phyloP scores from a whole-genome alignment of 371 early-diverging fungal species.

The Nematocida parisii region DNA sequence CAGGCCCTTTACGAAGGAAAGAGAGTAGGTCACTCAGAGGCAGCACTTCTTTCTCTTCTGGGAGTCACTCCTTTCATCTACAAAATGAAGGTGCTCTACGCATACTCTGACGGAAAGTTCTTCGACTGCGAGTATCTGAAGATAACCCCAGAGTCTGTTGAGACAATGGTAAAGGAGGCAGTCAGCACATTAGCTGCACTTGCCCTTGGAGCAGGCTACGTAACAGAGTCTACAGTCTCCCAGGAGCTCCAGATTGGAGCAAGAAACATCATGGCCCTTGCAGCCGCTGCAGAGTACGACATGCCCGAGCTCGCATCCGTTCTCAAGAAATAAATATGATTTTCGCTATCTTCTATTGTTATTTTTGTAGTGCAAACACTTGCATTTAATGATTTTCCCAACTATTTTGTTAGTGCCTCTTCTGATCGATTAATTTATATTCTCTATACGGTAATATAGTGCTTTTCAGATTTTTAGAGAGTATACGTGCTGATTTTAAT shows the following conservation, averaged over 20 bases:
- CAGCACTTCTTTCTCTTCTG: conserved; percentile 93
- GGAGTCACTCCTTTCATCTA: conserved; percentile 99
- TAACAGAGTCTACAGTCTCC: conserved; percentile 89
- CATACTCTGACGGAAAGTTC: conserved; percentile 85
- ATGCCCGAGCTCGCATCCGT: conserved; percentile 29
- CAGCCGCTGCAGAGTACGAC: conserved; percentile 80
- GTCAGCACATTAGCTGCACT: conserved; percentile 83
- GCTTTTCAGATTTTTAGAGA: too few relatives aligned
- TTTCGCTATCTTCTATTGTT: background rate
- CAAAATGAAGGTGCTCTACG: conserved; percentile 85
- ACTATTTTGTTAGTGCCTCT: too few relatives aligned
- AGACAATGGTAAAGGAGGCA: conserved; percentile 76
- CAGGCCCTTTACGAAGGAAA: conserved; percentile 81
- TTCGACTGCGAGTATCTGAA: conserved; percentile 85
- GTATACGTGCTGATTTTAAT: too few relatives aligned
- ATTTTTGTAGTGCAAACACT: too few relatives aligned
- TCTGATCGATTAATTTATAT: too few relatives aligned
- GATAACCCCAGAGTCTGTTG: conserved; percentile 79
- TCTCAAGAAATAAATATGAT: conserved; percentile 19
- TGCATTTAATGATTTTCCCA: too few relatives aligned
- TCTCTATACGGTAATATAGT: too few relatives aligned
- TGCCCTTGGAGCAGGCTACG: conserved; percentile 84
- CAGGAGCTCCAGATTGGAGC: conserved; percentile 72
- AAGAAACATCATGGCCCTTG: conserved; percentile 71
- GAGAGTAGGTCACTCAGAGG: conserved; percentile 97